Evolutionary conservation across 208 protist genomes (phyloP).

Genomic region (Trypanosoma lewisi): DNA sequence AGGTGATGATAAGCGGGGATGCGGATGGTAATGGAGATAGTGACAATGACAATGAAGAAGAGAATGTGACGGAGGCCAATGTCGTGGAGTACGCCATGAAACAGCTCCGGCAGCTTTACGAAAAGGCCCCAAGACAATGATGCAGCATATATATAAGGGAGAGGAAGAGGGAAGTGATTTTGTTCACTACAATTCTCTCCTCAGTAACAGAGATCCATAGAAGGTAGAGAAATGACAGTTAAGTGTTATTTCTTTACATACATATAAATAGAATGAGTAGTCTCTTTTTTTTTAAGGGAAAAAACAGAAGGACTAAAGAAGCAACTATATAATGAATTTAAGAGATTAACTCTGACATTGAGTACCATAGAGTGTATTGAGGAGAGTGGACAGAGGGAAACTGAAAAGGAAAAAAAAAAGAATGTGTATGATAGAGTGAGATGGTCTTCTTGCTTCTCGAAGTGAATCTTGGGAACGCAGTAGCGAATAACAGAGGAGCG

Average conservation of each 20-base stretch:
- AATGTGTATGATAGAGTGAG: neutral
- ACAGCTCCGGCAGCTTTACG: conserved; percentile 38
- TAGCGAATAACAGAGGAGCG: too few relatives aligned
- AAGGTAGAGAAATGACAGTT: neutral
- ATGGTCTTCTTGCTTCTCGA: too few relatives aligned
- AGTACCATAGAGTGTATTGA: too few relatives aligned
- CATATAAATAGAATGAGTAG: neutral
- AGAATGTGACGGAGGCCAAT: neutral
- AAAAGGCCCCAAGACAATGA: conserved; percentile 31
- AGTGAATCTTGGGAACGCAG: too few relatives aligned
- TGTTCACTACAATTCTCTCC: too few relatives aligned
- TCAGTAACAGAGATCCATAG: conserved; percentile 16
- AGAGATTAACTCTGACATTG: too few relatives aligned
- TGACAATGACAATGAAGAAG: conserved; percentile 9
- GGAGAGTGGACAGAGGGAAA: neutral
- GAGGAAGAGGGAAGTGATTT: too few relatives aligned
- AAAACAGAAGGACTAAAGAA: neutral
- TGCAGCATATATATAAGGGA: neutral
- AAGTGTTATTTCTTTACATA: neutral
- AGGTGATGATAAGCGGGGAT: conserved; percentile 16
- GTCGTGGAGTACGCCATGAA: conserved; percentile 63
- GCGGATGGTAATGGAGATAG: neutral
- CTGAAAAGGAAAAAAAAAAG: neutral
- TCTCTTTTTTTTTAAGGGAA: conserved; percentile 7
- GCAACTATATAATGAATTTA: neutral